Base-by-base conservation (phyloP, 306 rosid species). In the Quillaja saponaria region DNA sequence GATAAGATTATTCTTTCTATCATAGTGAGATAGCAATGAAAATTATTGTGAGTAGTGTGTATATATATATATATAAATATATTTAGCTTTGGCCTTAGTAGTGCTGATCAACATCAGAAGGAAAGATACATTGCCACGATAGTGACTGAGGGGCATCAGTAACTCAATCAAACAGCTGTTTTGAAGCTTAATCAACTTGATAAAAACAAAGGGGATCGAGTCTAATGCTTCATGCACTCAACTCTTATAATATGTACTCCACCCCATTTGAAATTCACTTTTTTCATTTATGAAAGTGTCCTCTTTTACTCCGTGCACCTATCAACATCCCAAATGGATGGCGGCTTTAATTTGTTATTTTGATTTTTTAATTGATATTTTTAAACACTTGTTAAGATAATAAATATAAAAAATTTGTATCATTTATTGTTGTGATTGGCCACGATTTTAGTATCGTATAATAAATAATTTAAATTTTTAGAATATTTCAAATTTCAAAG, bases 81-180 rank as follows among this genome's bases (percentile, higher is more conserved):
- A 7, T 3, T 51, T 25, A 19, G 16, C 58, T 45, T 8, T 13
- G 63, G 31, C 31, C 31, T 25, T 14, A 38, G n/a, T 20, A 53
- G 49, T 64, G 69, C 40, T 51, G 21, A 64, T 64, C 68, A 37
- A 20, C 64, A 42, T 67, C 41, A 40, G 59, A 8, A 21, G 20
- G 68, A 75, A 75, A 75, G 71, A 57, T 62, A 75, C 45, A 17
- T 20, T 38, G 60, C 51, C 75, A 75, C 59, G 68, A 68, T 56
- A 62, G 11, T 11, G 67, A 68, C 38, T 12, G 34, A 34, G 62
- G 16, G 33, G 40, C 58, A 51, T 57, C 59, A 41, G 25, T 31
- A 40, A 61, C 49, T 18, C 39, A 17, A 52, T 41, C 52, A 53
- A 25, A 49, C 45, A 5, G 10, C 18, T 56, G 40, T 18, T 2